Evolutionary conservation across 2,329 filamentous ascomycete genomes (phyloP).

Genomic region (Neonectria faginata): DNA sequence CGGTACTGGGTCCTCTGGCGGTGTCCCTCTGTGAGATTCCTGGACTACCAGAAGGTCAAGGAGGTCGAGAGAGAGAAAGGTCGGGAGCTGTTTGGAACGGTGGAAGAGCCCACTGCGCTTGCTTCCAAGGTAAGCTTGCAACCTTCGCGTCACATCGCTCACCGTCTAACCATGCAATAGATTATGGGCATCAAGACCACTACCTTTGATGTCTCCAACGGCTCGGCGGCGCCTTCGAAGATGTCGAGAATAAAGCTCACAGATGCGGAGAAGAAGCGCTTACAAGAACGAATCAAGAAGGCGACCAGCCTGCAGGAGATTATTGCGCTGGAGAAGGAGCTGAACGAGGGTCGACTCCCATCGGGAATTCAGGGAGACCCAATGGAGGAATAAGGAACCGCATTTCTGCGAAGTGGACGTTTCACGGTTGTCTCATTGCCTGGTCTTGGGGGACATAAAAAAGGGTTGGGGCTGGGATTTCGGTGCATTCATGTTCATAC

Average conservation of each 20-base stretch:
- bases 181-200: constrained; percentile 88
- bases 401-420: constrained; percentile 9
- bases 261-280: constrained; percentile 84
- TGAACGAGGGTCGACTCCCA: constrained; percentile 89
- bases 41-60: constrained; percentile 94
- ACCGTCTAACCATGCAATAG: constrained; percentile 52
- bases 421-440: constrained; percentile 14
- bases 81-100: constrained; percentile 84
- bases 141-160: no score
- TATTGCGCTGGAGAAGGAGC: constrained; percentile 86
- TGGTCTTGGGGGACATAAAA: constrained; percentile 30
- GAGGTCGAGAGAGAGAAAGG: constrained; percentile 83
- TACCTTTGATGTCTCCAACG: constrained; percentile 71
- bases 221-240: constrained; percentile 64
- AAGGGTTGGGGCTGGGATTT: constrained; percentile 30
- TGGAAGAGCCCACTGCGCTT: constrained; percentile 80
- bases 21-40: constrained; percentile 85
- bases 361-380: constrained; percentile 68
- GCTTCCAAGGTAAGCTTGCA: constrained; percentile 72
- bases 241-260: constrained; percentile 86
- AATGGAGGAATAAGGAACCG: constrained; percentile 68
- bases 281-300: constrained; percentile 88
- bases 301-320: constrained; percentile 93
- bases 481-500: constrained; percentile 32
- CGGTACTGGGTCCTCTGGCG: constrained; percentile 92